phyloP scores from a whole-genome alignment of 2,329 filamentous ascomycete genomes.

The Trichoderma sp. region DNA sequence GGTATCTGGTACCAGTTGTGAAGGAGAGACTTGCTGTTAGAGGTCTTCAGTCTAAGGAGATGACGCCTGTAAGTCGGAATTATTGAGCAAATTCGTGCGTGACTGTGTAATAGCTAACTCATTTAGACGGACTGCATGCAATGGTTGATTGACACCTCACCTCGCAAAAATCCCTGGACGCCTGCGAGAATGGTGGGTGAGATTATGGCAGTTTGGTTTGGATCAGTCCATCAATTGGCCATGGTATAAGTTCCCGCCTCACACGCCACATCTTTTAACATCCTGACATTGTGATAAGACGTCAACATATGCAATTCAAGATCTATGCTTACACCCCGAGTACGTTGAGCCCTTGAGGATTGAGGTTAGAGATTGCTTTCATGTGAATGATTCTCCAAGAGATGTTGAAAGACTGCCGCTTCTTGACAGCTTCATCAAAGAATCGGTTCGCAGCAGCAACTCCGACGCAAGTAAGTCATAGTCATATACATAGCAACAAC shows the following conservation, averaged over 20 bases:
- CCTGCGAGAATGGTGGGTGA: constrained; percentile 13
- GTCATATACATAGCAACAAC: too few relatives aligned
- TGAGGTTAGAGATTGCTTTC: not conserved
- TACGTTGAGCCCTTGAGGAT: not conserved
- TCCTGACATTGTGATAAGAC: not conserved
- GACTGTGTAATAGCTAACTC: not conserved
- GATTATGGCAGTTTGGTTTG: constrained; percentile 23
- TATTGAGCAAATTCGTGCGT: not conserved
- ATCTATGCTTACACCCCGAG: not conserved
- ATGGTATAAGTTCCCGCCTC: not conserved
- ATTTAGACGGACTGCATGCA: not conserved
- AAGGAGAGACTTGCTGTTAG: not conserved
- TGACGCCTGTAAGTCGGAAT: not conserved
- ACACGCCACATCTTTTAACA: too few relatives aligned
- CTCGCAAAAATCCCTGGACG: constrained; percentile 13
- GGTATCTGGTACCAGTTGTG: not conserved
- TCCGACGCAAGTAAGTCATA: constrained; percentile 16
- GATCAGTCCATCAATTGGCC: not conserved
- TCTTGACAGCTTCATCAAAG: constrained; percentile 22
- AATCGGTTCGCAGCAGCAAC: constrained; percentile 10
- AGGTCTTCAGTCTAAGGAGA: not conserved
- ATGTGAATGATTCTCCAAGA: not conserved
- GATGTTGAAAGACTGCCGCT: constrained; percentile 12
- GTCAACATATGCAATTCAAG: constrained; percentile 1
- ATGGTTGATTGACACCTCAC: not conserved